phyloP scores from a whole-genome alignment of 139 green algal genomes.

The Pseudopediastrum boryanum region DNA sequence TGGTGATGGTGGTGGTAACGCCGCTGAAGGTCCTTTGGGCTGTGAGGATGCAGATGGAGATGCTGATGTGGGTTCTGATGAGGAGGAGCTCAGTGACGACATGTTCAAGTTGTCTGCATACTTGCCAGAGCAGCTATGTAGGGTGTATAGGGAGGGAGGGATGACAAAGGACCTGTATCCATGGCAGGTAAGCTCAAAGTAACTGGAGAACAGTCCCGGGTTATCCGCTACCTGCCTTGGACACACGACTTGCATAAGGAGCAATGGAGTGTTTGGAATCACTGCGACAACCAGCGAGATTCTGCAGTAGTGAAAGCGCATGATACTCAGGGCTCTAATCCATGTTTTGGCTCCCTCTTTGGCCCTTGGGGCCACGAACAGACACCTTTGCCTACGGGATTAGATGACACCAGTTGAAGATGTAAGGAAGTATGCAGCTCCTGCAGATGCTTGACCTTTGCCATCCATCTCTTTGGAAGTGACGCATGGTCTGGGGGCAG shows the following conservation, averaged over 20 bases:
- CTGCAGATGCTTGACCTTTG: too few species aligned
- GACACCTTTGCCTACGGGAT: too few species aligned
- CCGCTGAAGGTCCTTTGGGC: too few species aligned
- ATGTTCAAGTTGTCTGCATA: conserved; percentile 2
- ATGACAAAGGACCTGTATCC: conserved; percentile 68
- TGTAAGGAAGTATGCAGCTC: too few species aligned
- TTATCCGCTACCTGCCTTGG: not conserved
- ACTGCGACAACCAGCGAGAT: not conserved
- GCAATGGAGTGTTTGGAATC: not conserved
- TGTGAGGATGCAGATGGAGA: not conserved
- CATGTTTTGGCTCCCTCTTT: not conserved
- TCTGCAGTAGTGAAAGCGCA: not conserved
- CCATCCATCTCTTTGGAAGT: too few species aligned
- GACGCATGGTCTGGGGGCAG: too few species aligned
- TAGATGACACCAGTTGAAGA: too few species aligned
- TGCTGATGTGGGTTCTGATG: not conserved
- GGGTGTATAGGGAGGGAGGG: conserved; percentile 51
- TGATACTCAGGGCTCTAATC: not conserved
- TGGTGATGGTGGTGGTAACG: not conserved
- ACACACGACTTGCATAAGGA: not conserved
- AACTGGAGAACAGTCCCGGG: too few species aligned
- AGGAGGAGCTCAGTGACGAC: not conserved
- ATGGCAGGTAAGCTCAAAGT: conserved; percentile 67
- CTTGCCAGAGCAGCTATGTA: conserved; percentile 31
- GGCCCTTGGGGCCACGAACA: not conserved